Conservation (phyloP, 2,329 filamentous ascomycete genomes). For the Penicillium sp. region DNA sequence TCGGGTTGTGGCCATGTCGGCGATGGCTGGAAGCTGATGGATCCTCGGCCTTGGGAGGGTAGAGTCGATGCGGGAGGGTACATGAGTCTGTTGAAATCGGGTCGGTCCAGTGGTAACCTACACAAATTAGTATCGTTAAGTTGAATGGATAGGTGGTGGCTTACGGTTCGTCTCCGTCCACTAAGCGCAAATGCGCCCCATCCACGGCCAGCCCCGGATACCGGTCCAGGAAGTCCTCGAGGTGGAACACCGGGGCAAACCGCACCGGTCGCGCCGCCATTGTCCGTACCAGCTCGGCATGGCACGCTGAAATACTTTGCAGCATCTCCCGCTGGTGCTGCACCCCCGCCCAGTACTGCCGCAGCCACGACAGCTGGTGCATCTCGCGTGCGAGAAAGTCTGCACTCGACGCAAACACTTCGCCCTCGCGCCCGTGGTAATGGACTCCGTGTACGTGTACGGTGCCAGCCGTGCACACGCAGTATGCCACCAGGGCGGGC, state of each 20-base stretch:
- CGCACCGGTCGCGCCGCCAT: slow-evolving; percentile 61
- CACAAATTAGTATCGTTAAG: too few species aligned
- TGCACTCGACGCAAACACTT: slow-evolving; percentile 55
- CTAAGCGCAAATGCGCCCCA: too few species aligned
- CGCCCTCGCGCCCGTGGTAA: slow-evolving; percentile 58
- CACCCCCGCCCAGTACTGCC: slow-evolving; percentile 63
- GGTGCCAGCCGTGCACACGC: slow-evolving; percentile 74
- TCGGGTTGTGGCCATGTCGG: too few species aligned
- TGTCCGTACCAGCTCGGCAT: slow-evolving; percentile 66
- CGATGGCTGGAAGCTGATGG: too few species aligned
- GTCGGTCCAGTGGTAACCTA: too few species aligned
- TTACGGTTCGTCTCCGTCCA: too few species aligned
- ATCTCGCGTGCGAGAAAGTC: slow-evolving; percentile 70
- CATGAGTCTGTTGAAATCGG: too few species aligned
- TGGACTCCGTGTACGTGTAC: slow-evolving; percentile 80
- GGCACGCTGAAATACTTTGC: slow-evolving; percentile 67
- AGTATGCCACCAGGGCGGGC: slow-evolving; percentile 79
- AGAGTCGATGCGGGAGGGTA: too few species aligned
- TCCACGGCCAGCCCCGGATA: slow-evolving; percentile 67
- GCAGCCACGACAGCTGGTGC: slow-evolving; percentile 67
- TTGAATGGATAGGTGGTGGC: too few species aligned
- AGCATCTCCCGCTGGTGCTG: slow-evolving; percentile 73
- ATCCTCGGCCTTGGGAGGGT: too few species aligned
- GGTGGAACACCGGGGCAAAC: slow-evolving; percentile 69
- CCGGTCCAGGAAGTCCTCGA: slow-evolving; percentile 79